Evolutionary conservation across 768 basidiomycete genomes (phyloP), one percentile per base, ranked within the genome.

Genomic region (Termitomyces bulborhizus): DNA sequence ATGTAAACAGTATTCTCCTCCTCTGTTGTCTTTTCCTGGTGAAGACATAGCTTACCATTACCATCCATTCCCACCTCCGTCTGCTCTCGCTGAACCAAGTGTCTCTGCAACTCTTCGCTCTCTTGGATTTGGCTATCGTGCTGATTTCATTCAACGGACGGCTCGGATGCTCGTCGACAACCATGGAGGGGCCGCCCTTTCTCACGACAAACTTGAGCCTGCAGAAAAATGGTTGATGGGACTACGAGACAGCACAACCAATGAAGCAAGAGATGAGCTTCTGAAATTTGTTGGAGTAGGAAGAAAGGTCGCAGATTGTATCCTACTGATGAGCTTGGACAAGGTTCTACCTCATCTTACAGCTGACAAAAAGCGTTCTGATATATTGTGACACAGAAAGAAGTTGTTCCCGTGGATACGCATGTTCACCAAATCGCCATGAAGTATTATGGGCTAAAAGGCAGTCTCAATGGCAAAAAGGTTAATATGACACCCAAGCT

Each of bases 51-150:
- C 66, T 24, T 94, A 90, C 69, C 83, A 94, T 24, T 94, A 90
- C 69, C 83, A 94, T 66, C 82, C 94, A 9, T 98, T 98, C 63
- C 97, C 97, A 1, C 68, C 83, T 0, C 94, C 94, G 0, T 82
- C 84, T 26, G 75, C 69, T 7, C 80, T 97, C 5, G 76, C 84
- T 24, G 68, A 71, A 3, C 73, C 85, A 0, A 73, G 72, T 24
- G 86, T 90, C 9, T 76, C 84, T 18, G 56, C 76, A 2, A 79
- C 72, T 9, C 78, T 99, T 15, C 88, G 97, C 4, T 72, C 78
- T 6, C 77, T 98, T 9, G 95, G 96, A 1, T 98, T 98, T 71
- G 97, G 97, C 11, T 98, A 99, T 67, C 88, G 97, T 36, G 95
- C 97, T 1, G 78, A 86, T 48, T 99, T 86, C 65, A 90, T 99